Percentiles rank a stretch among this genome's conserved stretches.
These are phyloP conservation scores for Penicillium turbatum DNA, from an alignment of 495 filamentous ascomycete genomes.

Conservation along the genomic window DNA sequence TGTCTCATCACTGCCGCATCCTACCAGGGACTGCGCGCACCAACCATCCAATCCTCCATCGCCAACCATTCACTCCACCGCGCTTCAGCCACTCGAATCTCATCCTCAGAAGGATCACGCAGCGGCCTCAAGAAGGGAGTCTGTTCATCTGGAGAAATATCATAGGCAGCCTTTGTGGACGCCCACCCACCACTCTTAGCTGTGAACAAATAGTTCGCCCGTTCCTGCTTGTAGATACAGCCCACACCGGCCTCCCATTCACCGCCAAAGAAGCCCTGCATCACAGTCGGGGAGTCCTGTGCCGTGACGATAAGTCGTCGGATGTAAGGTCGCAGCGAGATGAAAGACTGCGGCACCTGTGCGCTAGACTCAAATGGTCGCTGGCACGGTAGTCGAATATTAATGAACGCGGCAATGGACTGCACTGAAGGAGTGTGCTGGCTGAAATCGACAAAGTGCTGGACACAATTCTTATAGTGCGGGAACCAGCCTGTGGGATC, in stretches of 20 bases:
- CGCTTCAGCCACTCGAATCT: constrained; percentile 76
- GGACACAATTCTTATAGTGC: constrained; percentile 77
- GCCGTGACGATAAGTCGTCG: constrained; percentile 87
- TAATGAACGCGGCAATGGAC: constrained; percentile 84
- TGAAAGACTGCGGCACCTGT: constrained; percentile 25
- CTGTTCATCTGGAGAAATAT: constrained; percentile 72
- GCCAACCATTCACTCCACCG: constrained; percentile 84
- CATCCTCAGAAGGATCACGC: constrained; percentile 64
- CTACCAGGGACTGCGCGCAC: constrained; percentile 53
- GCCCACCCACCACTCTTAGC: constrained; percentile 93
- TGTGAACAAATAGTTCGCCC: constrained; percentile 88
- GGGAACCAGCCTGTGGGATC: constrained; percentile 90
- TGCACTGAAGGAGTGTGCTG: constrained; percentile 77
- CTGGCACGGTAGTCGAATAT: constrained; percentile 59
- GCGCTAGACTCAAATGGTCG: constrained; percentile 16
- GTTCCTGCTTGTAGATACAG: constrained; percentile 75
- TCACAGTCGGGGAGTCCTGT: constrained; percentile 68
- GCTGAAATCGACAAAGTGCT: constrained; percentile 81
- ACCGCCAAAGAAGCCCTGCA: constrained; percentile 87
- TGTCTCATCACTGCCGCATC: constrained; percentile 19
- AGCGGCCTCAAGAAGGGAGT: constrained; percentile 81
- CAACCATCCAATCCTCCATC: constrained; percentile 97
- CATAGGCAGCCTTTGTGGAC: constrained; percentile 79
- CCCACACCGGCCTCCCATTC: constrained; percentile 76
- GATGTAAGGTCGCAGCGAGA: constrained; percentile 80